These are phyloP conservation scores for Amauroascus verrucosus DNA, from an alignment of 2,329 filamentous ascomycete genomes.

Conservation along the genomic window DNA sequence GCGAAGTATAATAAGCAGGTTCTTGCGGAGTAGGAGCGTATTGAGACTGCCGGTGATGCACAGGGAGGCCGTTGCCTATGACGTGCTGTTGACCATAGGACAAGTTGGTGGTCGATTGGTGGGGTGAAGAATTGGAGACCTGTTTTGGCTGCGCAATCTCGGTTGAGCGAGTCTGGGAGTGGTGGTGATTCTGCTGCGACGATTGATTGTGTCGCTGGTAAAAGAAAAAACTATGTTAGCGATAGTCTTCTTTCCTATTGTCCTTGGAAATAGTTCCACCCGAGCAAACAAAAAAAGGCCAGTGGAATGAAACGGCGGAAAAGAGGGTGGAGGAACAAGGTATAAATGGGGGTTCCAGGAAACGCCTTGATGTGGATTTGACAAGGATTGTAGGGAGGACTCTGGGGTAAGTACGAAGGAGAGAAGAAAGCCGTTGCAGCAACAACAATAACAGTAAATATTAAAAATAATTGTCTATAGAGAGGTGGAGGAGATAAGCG, in stretches of 20 bases:
- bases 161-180: slow-evolving; percentile 17
- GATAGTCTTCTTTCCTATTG: background rate
- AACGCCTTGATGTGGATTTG: background rate
- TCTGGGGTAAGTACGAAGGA: background rate
- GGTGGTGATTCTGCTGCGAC: slow-evolving; percentile 25
- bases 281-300: background rate
- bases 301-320: background rate
- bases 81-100: slow-evolving; percentile 26
- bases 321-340: slow-evolving; percentile 5
- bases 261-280: background rate
- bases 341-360: slow-evolving; percentile 1
- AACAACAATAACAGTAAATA: too few relatives aligned
- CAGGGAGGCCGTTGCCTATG: slow-evolving; percentile 34
- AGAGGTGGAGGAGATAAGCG: background rate
- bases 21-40: slow-evolving; percentile 59
- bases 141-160: background rate
- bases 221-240: background rate
- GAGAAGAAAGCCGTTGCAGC: slow-evolving; percentile 3
- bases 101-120: slow-evolving; percentile 33
- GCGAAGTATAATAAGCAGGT: slow-evolving; percentile 62
- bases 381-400: background rate
- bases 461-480: too few relatives aligned
- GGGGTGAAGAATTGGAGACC: slow-evolving; percentile 2
- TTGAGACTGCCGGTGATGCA: slow-evolving; percentile 45
- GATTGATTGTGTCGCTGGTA: slow-evolving; percentile 26